phyloP scores from a whole-genome alignment of 2,329 filamentous ascomycete genomes.

The Pseudogymnoascus sp. region DNA sequence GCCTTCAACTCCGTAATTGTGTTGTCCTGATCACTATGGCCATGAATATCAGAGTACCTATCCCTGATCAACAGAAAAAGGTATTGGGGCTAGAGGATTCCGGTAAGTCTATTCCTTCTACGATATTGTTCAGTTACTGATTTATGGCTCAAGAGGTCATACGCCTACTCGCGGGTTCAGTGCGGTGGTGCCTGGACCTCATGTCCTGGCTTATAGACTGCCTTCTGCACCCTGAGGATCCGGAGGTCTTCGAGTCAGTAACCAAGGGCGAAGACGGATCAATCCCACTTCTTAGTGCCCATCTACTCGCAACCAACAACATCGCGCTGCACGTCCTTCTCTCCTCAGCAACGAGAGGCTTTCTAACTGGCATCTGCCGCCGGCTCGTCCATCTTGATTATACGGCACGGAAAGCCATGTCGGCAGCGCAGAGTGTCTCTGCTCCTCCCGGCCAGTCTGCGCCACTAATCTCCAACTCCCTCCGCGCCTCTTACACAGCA shows the following conservation, averaged over 20 bases:
- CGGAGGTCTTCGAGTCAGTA: constrained; percentile 43
- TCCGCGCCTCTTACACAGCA: constrained; percentile 25
- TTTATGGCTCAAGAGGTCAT: constrained; percentile 53
- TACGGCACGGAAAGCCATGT: constrained; percentile 27
- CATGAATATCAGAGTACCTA: constrained; percentile 38
- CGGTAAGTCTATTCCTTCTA: constrained; percentile 33
- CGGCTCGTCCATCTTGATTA: constrained; percentile 52
- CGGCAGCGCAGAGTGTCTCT: constrained; percentile 3
- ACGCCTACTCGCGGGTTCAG: constrained; percentile 63
- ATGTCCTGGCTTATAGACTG: constrained; percentile 55
- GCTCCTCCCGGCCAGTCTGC: constrained; percentile 1
- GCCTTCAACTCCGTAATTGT: constrained; percentile 68
- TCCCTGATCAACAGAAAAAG: constrained; percentile 44
- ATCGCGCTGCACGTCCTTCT: constrained; percentile 58
- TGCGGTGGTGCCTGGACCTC: constrained; percentile 71
- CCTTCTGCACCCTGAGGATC: constrained; percentile 42
- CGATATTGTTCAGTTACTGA: not conserved
- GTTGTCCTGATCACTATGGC: constrained; percentile 58
- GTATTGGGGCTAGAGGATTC: constrained; percentile 57
- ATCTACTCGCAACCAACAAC: constrained; percentile 48
- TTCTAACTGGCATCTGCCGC: constrained; percentile 62
- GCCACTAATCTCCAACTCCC: constrained; percentile 17
- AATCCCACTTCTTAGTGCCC: constrained; percentile 39
- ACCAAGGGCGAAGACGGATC: constrained; percentile 36
- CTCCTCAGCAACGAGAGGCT: constrained; percentile 65